phyloP scores from a whole-genome alignment of 2,329 filamentous ascomycete species.

The Verticillium albo-atrum region DNA sequence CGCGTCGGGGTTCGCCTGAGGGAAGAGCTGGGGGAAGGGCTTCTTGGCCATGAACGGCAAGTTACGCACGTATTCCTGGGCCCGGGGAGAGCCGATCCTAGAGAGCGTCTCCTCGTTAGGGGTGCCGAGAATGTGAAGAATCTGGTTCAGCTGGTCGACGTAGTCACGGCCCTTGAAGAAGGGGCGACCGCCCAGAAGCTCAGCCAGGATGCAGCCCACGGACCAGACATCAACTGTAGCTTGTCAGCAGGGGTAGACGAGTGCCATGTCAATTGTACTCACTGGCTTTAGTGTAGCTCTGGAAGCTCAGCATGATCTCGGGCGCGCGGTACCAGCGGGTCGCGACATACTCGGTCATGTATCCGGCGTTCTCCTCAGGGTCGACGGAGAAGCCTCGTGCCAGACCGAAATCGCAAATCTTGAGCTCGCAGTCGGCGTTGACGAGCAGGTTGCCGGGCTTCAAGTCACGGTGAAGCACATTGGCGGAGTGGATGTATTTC shows the following conservation, averaged over 20 bases:
- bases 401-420: conserved; percentile 97
- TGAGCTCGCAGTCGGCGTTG: conserved; percentile 98
- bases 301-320: conserved; percentile 99
- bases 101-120: conserved; percentile 92
- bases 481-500: conserved; percentile 99
- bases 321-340: conserved; percentile 94
- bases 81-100: conserved; percentile 90
- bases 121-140: conserved; percentile 94
- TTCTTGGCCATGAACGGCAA: conserved; percentile 93
- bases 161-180: conserved; percentile 99
- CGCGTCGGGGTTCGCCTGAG: conserved; percentile 90
- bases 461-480: conserved; percentile 92
- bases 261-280: background rate
- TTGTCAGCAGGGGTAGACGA: conserved; percentile 38
- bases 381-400: conserved; percentile 96
- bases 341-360: conserved; percentile 99
- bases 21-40: conserved; percentile 82
- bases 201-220: conserved; percentile 94
- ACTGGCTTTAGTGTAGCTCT: conserved; percentile 99
- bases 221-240: conserved; percentile 95
- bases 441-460: conserved; percentile 97
- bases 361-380: conserved; percentile 95
- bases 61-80: conserved; percentile 98
- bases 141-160: conserved; percentile 98
- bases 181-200: conserved; percentile 89